Evolutionary conservation across 225 moss, liverwort and hornwort species (phyloP).

Genomic region (Pleurozium schreberi): DNA sequence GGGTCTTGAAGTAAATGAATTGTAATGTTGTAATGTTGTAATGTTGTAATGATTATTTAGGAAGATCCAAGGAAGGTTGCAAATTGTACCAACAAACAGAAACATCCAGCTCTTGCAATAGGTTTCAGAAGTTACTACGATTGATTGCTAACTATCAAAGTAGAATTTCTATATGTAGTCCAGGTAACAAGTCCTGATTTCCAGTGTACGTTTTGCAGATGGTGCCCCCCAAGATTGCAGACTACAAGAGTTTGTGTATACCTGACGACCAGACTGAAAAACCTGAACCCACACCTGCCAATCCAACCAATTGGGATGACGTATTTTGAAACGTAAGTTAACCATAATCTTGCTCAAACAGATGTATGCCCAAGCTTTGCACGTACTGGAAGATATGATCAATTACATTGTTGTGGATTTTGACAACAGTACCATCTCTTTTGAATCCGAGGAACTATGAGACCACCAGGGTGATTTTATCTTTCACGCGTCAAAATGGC

Average conservation of each 20-base stretch:
- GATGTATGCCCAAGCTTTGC: not conserved
- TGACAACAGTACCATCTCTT: not conserved
- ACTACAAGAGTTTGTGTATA: constrained; percentile 68
- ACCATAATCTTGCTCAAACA: not conserved
- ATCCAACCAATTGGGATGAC: constrained; percentile 69
- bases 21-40: not conserved
- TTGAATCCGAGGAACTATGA: not conserved
- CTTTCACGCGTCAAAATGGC: not conserved
- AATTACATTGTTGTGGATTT: not conserved
- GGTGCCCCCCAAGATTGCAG: constrained; percentile 61
- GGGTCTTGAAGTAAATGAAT: not conserved
- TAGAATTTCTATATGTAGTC: not conserved
- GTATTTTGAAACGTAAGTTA: constrained; percentile 37
- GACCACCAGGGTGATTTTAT: not conserved
- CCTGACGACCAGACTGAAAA: constrained; percentile 28
- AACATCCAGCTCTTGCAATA: not conserved
- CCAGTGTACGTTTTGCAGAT: constrained; percentile 33
- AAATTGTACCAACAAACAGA: not conserved
- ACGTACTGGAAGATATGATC: not conserved
- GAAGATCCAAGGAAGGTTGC: too few relatives aligned
- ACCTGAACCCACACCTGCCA: constrained; percentile 7
- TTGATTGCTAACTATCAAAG: not conserved
- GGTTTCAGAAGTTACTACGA: not conserved
- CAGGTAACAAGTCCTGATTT: not conserved
- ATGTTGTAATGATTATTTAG: not conserved